Base-by-base conservation (phyloP, 257 asterid genomes). In the Cynanchum wilfordii region DNA sequence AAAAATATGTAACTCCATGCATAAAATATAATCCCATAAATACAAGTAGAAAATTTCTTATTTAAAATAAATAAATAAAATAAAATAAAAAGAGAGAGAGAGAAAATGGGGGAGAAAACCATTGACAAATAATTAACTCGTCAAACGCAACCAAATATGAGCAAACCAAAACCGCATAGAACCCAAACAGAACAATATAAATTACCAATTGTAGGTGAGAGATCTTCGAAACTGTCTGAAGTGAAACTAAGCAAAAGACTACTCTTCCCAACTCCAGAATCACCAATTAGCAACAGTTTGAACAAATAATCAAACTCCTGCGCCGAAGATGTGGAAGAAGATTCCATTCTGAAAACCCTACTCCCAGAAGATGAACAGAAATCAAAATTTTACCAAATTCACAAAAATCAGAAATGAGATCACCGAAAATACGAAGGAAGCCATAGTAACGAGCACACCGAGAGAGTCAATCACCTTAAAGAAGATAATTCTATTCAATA, bases 241-340 rank as follows among this genome's bases (percentile, higher is more conserved):
- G 97, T 93, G 79, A 93, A 93, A 79, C 98, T 87, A 72, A 93
- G 97, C 87, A 93, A 79, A 59, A 93, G 90, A 67, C 81, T 89
- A 52, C 98, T 93, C 76, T 93, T 93, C 40, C 98, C 98, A 73
- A 93, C 98, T 60, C 98, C 98, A 63, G 98, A 93, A 84, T 93
- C 97, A 27, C 97, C 97, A n/a, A 93, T 82, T 47, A 84, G 22
- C 58, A 76, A 76, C 74, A 82, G 50, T 79, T 82, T 78, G 70
- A 82, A 80, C 81, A 80, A 50, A 68, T 82, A 89, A 74, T 82
- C 87, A 27, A 85, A 85, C 47, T 84, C 91, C 70, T 80, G 81
- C 7, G 27, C 76, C 16, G 80, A 24, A 12, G 77, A 58, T 51
- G 88, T 45, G 10, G 88, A 82, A 7, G 88, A 84, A 22, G 86